Conservation (phyloP, 495 filamentous ascomycete genomes). For the Penicillium chermesinum region DNA sequence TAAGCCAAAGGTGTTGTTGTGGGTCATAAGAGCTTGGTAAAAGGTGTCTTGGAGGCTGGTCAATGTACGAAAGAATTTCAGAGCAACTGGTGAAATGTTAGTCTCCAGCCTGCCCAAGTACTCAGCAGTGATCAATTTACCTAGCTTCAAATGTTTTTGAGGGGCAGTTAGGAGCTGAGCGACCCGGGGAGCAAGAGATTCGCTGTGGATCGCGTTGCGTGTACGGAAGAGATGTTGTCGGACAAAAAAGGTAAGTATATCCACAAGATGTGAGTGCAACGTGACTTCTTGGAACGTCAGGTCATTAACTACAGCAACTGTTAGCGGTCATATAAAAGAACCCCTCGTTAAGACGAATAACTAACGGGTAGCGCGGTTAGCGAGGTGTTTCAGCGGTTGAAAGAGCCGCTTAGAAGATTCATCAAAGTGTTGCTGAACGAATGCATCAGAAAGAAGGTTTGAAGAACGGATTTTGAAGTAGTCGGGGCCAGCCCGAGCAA, state of each 20-base stretch:
- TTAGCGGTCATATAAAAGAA: slow-evolving; percentile 10
- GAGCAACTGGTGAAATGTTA: slow-evolving; percentile 53
- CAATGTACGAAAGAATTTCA: slow-evolving; percentile 91
- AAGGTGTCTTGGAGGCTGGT: slow-evolving; percentile 87
- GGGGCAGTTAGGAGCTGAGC: slow-evolving; percentile 77
- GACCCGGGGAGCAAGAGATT: slow-evolving; percentile 74
- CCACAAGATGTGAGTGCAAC: slow-evolving; percentile 83
- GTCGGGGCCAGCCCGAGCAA: slow-evolving; percentile 64
- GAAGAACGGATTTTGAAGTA: slow-evolving; percentile 58
- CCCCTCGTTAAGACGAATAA: slow-evolving; percentile 1
- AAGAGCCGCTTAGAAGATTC: slow-evolving; percentile 83
- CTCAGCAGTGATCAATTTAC: too few relatives aligned
- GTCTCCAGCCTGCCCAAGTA: slow-evolving; percentile 2
- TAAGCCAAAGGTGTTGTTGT: slow-evolving; percentile 77
- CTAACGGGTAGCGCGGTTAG: slow-evolving; percentile 58
- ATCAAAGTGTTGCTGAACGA: slow-evolving; percentile 86
- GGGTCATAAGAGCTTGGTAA: slow-evolving; percentile 80
- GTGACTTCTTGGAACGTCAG: slow-evolving; percentile 76
- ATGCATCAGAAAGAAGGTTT: slow-evolving; percentile 76
- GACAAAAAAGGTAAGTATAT: slow-evolving; percentile 92
- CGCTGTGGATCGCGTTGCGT: slow-evolving; percentile 79
- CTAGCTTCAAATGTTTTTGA: slow-evolving; percentile 90
- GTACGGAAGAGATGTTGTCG: slow-evolving; percentile 80
- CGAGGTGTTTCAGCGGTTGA: slow-evolving; percentile 76
- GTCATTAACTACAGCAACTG: slow-evolving; percentile 45